Evolutionary conservation across 2,329 filamentous ascomycete species (phyloP).

Genomic region (Aspergillus costaricaensis): DNA sequence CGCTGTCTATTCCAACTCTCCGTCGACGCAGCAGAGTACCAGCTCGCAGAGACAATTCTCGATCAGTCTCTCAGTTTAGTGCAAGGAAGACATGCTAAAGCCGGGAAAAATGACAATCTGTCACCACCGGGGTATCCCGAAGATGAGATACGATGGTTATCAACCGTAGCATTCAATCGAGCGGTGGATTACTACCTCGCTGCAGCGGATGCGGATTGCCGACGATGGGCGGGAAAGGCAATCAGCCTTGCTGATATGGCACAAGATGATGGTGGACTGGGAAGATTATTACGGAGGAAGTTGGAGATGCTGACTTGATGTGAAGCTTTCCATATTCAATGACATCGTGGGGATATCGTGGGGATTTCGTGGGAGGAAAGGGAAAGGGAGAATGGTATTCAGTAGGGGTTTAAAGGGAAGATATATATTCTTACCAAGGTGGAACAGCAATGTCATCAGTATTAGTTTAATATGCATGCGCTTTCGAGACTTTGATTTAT

Average conservation of each 20-base stretch:
- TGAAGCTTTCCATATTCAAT: background rate
- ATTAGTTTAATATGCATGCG: too few relatives aligned
- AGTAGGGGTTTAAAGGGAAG: too few relatives aligned
- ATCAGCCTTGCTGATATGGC: conserved; percentile 36
- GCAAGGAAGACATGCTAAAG: background rate
- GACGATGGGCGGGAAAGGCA: conserved; percentile 40
- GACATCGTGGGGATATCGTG: too few relatives aligned
- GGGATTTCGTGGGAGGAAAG: too few relatives aligned
- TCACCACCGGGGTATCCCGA: conserved; percentile 45
- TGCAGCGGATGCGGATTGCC: conserved; percentile 34
- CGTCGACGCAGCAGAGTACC: conserved; percentile 39
- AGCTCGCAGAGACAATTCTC: conserved; percentile 37
- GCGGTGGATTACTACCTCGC: conserved; percentile 55
- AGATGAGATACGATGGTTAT: conserved; percentile 61
- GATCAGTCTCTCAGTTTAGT: conserved; percentile 36
- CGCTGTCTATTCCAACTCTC: conserved; percentile 73
- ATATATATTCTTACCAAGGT: too few relatives aligned
- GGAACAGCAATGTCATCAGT: too few relatives aligned
- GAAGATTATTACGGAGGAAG: conserved; percentile 30
- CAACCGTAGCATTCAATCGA: conserved; percentile 57
- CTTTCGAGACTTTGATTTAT: too few relatives aligned
- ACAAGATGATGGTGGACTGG: conserved; percentile 28
- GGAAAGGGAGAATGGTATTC: too few relatives aligned
- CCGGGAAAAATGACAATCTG: background rate
- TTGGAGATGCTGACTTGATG: conserved; percentile 25